A percentile compares a stretch with the other conserved stretches of the same genome.
phyloP scores from a whole-genome alignment of 1,139 yeast species.

The Taphrina sp. region DNA sequence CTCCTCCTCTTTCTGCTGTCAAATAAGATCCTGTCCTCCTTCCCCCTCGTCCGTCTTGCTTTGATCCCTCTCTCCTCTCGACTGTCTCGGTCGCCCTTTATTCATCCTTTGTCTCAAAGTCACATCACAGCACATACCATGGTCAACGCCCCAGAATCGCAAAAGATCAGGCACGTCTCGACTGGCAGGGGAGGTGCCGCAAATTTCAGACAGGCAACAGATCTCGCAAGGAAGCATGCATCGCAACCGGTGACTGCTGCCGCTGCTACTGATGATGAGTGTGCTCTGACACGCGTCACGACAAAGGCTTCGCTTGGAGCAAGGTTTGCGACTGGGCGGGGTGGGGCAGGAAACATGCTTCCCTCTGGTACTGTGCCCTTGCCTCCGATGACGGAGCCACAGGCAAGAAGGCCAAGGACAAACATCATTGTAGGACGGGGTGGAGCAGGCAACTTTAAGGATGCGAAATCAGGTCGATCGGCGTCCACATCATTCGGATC shows the following conservation, averaged over 20 bases:
- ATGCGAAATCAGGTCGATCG: background rate
- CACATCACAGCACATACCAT: too few species aligned
- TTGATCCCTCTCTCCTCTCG: too few species aligned
- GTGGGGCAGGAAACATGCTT: conserved; percentile 28
- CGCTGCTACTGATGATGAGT: background rate
- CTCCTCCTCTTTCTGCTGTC: too few species aligned
- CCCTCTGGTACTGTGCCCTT: conserved; percentile 20
- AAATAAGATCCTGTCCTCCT: too few species aligned
- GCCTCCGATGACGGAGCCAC: conserved; percentile 4
- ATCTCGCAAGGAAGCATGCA: conserved; percentile 1
- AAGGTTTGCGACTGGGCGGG: conserved; percentile 29
- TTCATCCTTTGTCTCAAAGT: too few species aligned
- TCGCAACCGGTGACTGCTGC: background rate
- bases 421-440: conserved; percentile 14
- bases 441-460: conserved; percentile 25
- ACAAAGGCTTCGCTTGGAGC: conserved; percentile 20
- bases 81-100: too few species aligned
- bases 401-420: conserved; percentile 3
- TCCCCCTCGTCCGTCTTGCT: too few species aligned
- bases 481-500: background rate
- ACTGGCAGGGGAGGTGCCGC: conserved; percentile 24
- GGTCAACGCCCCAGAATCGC: conserved; percentile 14
- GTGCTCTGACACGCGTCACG: conserved; percentile 22
- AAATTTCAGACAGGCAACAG: conserved; percentile 15
- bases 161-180: conserved; percentile 2